Base-by-base conservation (phyloP, 2,329 filamentous ascomycete genomes). In the Mollisia scopiformis region DNA sequence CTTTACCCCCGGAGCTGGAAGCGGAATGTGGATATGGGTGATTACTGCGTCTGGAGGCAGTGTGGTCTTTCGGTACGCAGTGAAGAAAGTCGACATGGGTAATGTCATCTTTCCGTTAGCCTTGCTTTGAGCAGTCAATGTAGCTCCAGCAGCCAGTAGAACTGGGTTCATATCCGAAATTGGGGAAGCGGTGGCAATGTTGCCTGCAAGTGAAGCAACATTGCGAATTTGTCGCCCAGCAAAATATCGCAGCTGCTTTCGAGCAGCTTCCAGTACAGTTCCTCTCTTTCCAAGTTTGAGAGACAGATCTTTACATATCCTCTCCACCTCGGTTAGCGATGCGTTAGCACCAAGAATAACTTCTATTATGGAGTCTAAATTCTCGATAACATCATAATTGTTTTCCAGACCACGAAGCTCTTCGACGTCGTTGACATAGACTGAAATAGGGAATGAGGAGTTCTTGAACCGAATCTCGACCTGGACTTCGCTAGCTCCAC, bases 391-490 rank as follows among this genome's bases (percentile, higher is more conserved):
- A 13, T 47, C 43, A 13, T 47, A 47, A 7, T 47, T 47, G 23
- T 47, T 47, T 2, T 79, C 81, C 72, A 92, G 97, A 62, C 91
- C 88, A n/a, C 91, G 84, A 62, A 98, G 79, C 75, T 97, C 93
- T 0, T 91, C 80, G 56, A 98, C 96, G 68, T 98, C 94, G 8
- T 93, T 93, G 16, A 97, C 89, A 66, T 89, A 98, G 0, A 98
- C 90, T 0, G 93, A 97, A 1, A 92, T 87, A 2, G 89, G 89
- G 72, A 97, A 97, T 66, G 91, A 84, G 78, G 96, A 85, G 1
- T 90, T 91, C 78, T 98, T 98, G 84, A 98, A 97, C 76, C 96
- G 97, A 78, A 95, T 89, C 76, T 98, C 94, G 59, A 98, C 97
- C 76, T 97, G 94, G 0, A 94, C 97, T 75, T 98, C 94, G 4